These are phyloP conservation scores for Plasmodium gallinaceum DNA, from an alignment of 169 alveolate genomes.

Conservation along the genomic window DNA sequence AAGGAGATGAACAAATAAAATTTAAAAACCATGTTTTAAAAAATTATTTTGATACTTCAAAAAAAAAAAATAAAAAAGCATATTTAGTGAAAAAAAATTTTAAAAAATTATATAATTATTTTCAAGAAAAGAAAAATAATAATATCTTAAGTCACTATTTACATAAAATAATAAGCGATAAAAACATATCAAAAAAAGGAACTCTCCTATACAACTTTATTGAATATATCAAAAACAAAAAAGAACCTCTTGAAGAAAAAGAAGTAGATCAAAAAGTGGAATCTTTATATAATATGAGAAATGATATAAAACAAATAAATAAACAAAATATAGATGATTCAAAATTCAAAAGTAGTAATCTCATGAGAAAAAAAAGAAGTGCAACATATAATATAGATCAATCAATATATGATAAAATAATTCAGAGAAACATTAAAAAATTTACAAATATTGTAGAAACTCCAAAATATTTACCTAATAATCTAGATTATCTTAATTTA, in stretches of 20 bases:
- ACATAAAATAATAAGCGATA: constrained; percentile 1
- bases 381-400: constrained; percentile 6
- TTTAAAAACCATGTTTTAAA: background rate
- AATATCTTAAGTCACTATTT: constrained; percentile 5
- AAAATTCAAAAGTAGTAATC: background rate
- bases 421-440: constrained; percentile 14
- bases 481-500: constrained; percentile 21
- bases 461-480: constrained; percentile 27
- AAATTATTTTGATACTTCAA: background rate
- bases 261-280: background rate
- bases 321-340: background rate
- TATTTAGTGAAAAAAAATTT: constrained; percentile 13
- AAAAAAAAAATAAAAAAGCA: constrained; percentile 3
- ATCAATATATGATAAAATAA: constrained; percentile 20
- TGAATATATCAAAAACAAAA: constrained; percentile 40
- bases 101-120: constrained; percentile 28
- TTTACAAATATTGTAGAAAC: constrained; percentile 15
- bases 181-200: constrained; percentile 21
- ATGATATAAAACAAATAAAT: background rate
- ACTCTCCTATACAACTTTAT: constrained; percentile 10
- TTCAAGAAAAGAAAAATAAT: background rate
- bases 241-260: constrained; percentile 12
- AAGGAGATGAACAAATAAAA: constrained; percentile 8
- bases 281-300: background rate
- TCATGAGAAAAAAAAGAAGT: constrained; percentile 37